Evolutionary conservation across 306 rosid species (phyloP).

Genomic region (Lathyrus aphaca): DNA sequence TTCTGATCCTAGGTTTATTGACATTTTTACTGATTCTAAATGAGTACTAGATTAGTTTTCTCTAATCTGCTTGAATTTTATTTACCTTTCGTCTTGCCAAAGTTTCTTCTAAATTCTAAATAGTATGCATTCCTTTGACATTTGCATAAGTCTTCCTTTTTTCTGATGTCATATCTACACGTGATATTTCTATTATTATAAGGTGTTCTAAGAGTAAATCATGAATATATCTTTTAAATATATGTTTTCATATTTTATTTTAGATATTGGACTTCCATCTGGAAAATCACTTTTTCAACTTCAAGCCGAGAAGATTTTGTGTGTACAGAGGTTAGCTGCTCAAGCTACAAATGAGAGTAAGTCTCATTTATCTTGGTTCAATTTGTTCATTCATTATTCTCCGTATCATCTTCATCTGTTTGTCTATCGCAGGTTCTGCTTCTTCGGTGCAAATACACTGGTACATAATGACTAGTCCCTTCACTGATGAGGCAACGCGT

Average conservation of each 20-base stretch:
- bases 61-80: slow-evolving; percentile 22
- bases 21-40: slow-evolving; percentile 18
- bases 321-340: slow-evolving; percentile 85
- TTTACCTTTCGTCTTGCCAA: slow-evolving; percentile 12
- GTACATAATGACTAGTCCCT: slow-evolving; percentile 99
- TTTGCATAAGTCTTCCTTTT: slow-evolving; percentile 6
- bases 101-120: slow-evolving; percentile 18
- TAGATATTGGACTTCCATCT: slow-evolving; percentile 98
- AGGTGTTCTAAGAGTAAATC: slow-evolving; percentile 23
- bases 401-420: slow-evolving; percentile 27
- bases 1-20: slow-evolving; percentile 16
- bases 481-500: slow-evolving; percentile 87
- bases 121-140: slow-evolving; percentile 31
- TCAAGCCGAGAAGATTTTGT: slow-evolving; percentile 97
- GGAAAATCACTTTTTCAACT: slow-evolving; percentile 97
- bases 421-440: slow-evolving; percentile 59
- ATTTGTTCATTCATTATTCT: slow-evolving; percentile 31
- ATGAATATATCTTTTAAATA: slow-evolving; percentile 7
- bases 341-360: slow-evolving; percentile 73
- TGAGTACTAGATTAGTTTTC: slow-evolving; percentile 22
- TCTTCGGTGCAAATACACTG: slow-evolving; percentile 77
- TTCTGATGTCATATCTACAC: slow-evolving; percentile 19
- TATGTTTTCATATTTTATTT: slow-evolving; percentile 28
- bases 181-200: slow-evolving; percentile 15
- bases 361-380: slow-evolving; percentile 34